These are phyloP conservation scores for Jatropha multifida DNA, from an alignment of 441 rosid genomes.

Conservation along the genomic window DNA sequence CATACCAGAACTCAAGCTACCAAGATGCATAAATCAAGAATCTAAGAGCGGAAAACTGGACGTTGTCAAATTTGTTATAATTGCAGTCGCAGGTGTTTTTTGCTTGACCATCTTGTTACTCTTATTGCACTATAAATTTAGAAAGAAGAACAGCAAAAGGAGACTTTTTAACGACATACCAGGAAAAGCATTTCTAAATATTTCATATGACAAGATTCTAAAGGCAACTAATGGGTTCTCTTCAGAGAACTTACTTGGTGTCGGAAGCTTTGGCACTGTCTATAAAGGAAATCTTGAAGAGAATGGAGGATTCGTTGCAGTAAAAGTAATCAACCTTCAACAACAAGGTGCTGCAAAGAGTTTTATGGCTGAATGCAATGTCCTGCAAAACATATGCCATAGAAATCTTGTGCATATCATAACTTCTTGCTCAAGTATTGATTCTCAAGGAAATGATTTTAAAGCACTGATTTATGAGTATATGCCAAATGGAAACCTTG, in stretches of 20 bases:
- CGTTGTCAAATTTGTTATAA: background rate
- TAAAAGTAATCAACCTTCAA: conserved; percentile 11
- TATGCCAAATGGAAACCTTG: conserved; percentile 28
- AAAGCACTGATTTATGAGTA: conserved; percentile 18
- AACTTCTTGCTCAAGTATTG: conserved; percentile 5
- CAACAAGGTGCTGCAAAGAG: conserved; percentile 6
- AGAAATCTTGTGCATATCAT: conserved; percentile 12
- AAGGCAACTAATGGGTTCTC: too few species aligned
- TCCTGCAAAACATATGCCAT: conserved; percentile 2
- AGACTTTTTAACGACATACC: too few species aligned
- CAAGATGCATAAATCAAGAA: background rate
- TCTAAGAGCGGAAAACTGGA: background rate
- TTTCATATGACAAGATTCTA: conserved; percentile 1
- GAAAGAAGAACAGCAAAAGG: too few species aligned
- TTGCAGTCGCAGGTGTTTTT: background rate
- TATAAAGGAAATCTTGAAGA: too few species aligned
- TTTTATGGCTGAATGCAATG: conserved; percentile 3
- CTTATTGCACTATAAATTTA: background rate
- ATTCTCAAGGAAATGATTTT: conserved; percentile 16
- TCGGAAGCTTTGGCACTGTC: too few species aligned
- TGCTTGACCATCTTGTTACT: background rate
- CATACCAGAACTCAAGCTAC: conserved; percentile 11
- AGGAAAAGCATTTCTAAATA: background rate
- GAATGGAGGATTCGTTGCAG: background rate
- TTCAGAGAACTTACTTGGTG: too few species aligned